A percentile compares a stretch with the other conserved stretches of the same genome.
Conservation (phyloP, 352 stramenopile species). For the Phytopythium boreale region DNA sequence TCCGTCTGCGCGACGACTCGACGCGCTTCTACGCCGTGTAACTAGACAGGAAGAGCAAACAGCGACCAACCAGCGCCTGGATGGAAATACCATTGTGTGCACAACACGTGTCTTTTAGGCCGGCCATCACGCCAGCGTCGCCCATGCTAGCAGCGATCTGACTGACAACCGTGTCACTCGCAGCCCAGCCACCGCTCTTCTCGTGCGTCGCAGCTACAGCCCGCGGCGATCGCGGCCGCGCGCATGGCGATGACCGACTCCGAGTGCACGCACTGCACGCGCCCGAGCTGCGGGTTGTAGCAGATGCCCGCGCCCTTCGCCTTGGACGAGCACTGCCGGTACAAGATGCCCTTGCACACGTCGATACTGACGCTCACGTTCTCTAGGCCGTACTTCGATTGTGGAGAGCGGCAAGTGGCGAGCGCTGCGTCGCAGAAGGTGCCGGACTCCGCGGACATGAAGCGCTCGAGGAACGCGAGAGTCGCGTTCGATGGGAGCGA, state of each 20-base stretch:
- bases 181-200: constrained; percentile 30
- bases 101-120: background rate
- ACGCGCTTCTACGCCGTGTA: background rate
- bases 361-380: constrained; percentile 3
- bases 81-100: background rate
- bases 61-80: background rate
- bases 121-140: background rate
- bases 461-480: background rate
- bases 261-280: constrained; percentile 14
- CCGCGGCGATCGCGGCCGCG: constrained; percentile 17
- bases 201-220: constrained; percentile 12
- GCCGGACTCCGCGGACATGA: background rate
- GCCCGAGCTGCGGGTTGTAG: constrained; percentile 23
- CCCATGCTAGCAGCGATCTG: background rate
- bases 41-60: background rate
- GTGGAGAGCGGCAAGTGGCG: background rate
- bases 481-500: background rate
- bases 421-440: background rate
- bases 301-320: constrained; percentile 20
- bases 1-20: constrained; percentile 11
- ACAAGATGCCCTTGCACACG: constrained; percentile 19
- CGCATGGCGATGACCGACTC: constrained; percentile 23
- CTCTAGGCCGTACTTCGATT: background rate
- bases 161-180: background rate
- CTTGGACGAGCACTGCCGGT: constrained; percentile 15